A percentile compares a stretch with the other conserved stretches of the same genome.
Conservation (phyloP, 2,329 filamentous ascomycete genomes). For the Epichloe coenophiala region DNA sequence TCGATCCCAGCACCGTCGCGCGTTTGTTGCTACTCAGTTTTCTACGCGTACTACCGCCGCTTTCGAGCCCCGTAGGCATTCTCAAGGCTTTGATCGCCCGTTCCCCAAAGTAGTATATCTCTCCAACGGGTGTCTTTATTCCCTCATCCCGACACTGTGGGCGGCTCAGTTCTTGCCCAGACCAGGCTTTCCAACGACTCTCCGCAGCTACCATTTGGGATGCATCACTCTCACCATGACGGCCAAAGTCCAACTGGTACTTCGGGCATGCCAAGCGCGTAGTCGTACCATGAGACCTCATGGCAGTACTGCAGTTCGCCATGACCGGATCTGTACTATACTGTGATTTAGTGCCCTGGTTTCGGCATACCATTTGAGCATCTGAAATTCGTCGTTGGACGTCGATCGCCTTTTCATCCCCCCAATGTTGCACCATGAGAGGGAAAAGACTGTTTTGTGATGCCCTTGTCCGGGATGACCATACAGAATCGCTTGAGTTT, state of each 20-base stretch:
- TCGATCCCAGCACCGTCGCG: constrained; percentile 2
- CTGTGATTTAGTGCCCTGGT: not conserved
- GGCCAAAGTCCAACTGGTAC: not conserved
- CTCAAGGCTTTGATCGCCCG: constrained; percentile 3
- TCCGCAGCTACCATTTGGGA: not conserved
- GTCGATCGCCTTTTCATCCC: constrained; percentile 24
- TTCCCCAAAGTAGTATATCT: constrained; percentile 6
- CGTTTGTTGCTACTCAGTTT: not conserved
- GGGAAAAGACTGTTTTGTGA: constrained; percentile 26
- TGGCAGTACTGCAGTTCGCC: not conserved
- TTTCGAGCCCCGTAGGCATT: not conserved
- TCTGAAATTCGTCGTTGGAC: constrained; percentile 6
- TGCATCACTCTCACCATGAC: not conserved
- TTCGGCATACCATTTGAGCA: constrained; percentile 1
- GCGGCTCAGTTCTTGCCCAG: not conserved
- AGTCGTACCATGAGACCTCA: not conserved
- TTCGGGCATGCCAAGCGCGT: not conserved
- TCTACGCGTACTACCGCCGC: not conserved
- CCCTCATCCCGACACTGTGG: not conserved
- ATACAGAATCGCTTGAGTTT: constrained; percentile 33
- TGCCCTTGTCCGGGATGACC: constrained; percentile 32
- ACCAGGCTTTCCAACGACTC: not conserved
- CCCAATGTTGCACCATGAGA: constrained; percentile 37
- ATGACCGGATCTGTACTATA: not conserved
- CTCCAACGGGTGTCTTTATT: not conserved